phyloP scores from a whole-genome alignment of 441 rosid species.

The Populus trichocarpa region DNA sequence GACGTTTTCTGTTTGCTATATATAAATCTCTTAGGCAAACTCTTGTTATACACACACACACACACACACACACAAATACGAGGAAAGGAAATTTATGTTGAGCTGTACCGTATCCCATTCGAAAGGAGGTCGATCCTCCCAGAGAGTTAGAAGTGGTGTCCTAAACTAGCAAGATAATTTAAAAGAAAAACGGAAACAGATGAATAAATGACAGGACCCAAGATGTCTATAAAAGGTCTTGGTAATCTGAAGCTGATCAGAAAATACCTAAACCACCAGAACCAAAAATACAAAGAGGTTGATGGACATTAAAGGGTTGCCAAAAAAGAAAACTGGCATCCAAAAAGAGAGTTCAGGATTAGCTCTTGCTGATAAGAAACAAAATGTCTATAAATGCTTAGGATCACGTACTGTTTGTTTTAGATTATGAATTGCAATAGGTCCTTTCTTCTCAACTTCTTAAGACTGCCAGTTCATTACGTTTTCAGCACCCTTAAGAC shows the following conservation, averaged over 20 bases:
- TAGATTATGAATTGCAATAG: neutral
- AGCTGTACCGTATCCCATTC: neutral
- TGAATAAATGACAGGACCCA: neutral
- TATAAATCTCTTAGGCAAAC: neutral
- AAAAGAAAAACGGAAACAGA: neutral
- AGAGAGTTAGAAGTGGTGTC: neutral
- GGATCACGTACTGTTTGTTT: neutral
- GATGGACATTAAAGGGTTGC: neutral
- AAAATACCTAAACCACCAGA: neutral
- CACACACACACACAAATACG: neutral
- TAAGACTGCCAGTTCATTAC: neutral
- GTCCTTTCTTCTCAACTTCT: neutral
- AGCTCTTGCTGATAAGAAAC: neutral
- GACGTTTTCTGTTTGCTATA: neutral
- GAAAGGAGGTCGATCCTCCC: neutral
- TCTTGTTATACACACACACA: no score
- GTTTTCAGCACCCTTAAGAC: neutral
- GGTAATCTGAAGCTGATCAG: neutral
- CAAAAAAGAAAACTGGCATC: neutral
- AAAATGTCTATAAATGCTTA: neutral
- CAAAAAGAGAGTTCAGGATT: neutral
- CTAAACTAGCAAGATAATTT: neutral
- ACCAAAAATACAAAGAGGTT: neutral
- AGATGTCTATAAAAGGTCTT: neutral
- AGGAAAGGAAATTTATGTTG: neutral